These are phyloP conservation scores for Phialemoniopsis sp. DNA, from an alignment of 2,329 filamentous ascomycete genomes.

Conservation along the genomic window DNA sequence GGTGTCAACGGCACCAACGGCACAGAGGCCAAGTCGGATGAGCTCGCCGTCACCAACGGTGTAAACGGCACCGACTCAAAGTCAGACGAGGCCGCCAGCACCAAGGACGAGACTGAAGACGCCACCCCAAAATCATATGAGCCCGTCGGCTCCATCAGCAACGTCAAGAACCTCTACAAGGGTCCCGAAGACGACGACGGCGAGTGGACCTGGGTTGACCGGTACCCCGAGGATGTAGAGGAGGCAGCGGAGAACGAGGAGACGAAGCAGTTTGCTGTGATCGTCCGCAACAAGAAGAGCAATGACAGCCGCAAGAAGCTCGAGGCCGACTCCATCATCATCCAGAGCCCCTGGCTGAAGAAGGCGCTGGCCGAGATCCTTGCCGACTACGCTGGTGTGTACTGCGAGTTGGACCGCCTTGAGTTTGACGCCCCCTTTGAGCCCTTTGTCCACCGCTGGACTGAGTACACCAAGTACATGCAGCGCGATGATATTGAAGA, in stretches of 20 bases:
- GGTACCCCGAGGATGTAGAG: conserved; percentile 48
- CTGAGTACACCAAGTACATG: conserved; percentile 34
- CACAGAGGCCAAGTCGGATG: no score
- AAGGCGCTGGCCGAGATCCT: conserved; percentile 50
- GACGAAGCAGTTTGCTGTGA: conserved; percentile 56
- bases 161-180: conserved; percentile 36
- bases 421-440: conserved; percentile 58
- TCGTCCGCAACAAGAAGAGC: conserved; percentile 54
- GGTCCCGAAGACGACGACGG: conserved; percentile 41
- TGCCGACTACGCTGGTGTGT: conserved; percentile 55
- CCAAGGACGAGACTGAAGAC: conserved; percentile 7
- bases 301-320: conserved; percentile 57
- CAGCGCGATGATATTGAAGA: conserved; percentile 34
- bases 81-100: no score
- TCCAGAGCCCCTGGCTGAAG: conserved; percentile 61
- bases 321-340: conserved; percentile 56
- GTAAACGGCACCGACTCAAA: no score
- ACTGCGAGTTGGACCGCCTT: conserved; percentile 53
- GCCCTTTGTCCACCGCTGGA: conserved; percentile 64
- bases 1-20: no score
- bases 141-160: conserved; percentile 27
- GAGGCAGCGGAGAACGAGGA: conserved; percentile 57
- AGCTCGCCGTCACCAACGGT: no score
- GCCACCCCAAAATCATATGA: conserved; percentile 16
- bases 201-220: conserved; percentile 49